Evolutionary conservation across 2,329 filamentous ascomycete species (phyloP).

Genomic region (Penicillium expansum): DNA sequence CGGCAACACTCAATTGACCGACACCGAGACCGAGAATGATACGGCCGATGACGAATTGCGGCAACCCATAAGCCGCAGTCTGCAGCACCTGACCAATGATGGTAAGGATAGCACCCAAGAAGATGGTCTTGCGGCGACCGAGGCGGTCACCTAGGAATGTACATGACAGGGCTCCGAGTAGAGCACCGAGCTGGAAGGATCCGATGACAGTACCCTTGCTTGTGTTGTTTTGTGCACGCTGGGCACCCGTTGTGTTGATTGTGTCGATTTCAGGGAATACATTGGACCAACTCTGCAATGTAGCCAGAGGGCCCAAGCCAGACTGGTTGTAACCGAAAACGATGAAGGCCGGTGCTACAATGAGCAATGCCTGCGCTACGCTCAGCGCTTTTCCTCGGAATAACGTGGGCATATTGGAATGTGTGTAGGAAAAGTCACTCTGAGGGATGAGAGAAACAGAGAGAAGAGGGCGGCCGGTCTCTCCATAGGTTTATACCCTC

Average conservation of each 20-base stretch:
- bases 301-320: constrained; percentile 20
- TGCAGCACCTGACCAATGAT: constrained; percentile 48
- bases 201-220: constrained; percentile 29
- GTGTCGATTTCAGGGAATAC: constrained; percentile 42
- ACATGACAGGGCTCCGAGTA: constrained; percentile 19
- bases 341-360: constrained; percentile 24
- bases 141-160: constrained; percentile 43
- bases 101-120: constrained; percentile 44
- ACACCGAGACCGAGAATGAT: constrained; percentile 52
- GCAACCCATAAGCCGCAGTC: constrained; percentile 43
- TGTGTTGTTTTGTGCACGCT: constrained; percentile 21
- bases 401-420: constrained; percentile 1
- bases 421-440: not conserved
- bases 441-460: not conserved
- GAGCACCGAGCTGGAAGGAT: constrained; percentile 17
- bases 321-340: constrained; percentile 27
- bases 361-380: constrained; percentile 34
- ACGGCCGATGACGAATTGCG: constrained; percentile 50
- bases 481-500: constrained; percentile 4
- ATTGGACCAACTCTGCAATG: constrained; percentile 19
- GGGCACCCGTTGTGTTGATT: constrained; percentile 27
- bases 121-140: constrained; percentile 48
- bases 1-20: constrained; percentile 48
- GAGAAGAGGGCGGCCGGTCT: not conserved
- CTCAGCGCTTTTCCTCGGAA: constrained; percentile 20